These are phyloP conservation scores for Alternaria sp. DNA, from an alignment of 2,329 filamentous ascomycete species.

Conservation along the genomic window DNA sequence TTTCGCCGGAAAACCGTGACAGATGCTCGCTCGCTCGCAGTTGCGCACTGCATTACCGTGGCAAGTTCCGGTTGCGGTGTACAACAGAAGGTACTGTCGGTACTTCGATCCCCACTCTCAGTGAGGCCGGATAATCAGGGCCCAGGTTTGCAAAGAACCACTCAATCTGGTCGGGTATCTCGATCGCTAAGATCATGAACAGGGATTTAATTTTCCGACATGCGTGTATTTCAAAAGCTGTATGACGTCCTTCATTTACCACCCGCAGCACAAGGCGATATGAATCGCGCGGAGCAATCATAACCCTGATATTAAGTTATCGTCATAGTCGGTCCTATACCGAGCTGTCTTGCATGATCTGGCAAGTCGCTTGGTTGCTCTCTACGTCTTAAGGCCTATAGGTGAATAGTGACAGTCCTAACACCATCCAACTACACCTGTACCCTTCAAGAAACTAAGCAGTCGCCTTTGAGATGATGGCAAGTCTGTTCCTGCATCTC, in stretches of 20 bases:
- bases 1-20: too few species aligned
- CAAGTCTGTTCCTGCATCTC: not conserved
- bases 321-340: not conserved
- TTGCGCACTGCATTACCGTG: not conserved
- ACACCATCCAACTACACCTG: not conserved
- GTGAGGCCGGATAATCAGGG: not conserved
- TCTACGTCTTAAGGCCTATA: not conserved
- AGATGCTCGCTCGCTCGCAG: not conserved
- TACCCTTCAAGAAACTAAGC: not conserved
- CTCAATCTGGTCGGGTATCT: not conserved
- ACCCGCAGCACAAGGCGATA: not conserved
- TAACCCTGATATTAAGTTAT: not conserved
- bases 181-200: not conserved
- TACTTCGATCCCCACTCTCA: not conserved
- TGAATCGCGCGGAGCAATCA: not conserved
- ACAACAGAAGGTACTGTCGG: not conserved
- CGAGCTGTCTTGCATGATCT: not conserved
- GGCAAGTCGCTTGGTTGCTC: not conserved
- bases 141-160: not conserved
- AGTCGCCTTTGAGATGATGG: not conserved
- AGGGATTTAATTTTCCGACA: not conserved
- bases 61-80: not conserved
- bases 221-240: not conserved
- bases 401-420: not conserved
- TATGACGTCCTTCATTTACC: not conserved